Evolutionary conservation across 352 stramenopile species (phyloP).

Genomic region (Phytophthora multivora): DNA sequence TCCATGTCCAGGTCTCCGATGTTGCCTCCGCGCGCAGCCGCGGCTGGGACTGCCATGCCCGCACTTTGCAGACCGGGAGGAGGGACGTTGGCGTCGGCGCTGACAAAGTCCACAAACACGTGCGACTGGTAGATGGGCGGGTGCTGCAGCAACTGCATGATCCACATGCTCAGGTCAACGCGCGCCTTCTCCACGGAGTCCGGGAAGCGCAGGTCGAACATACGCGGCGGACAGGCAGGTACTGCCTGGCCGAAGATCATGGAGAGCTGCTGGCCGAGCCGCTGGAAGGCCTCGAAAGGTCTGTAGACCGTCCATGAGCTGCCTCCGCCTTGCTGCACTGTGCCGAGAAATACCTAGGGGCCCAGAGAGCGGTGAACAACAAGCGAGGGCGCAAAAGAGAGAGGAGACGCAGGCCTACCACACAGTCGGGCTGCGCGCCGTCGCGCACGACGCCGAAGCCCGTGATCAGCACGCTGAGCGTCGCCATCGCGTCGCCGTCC

Average conservation of each 20-base stretch:
- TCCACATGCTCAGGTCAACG: conserved; percentile 78
- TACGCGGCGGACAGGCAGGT: conserved; percentile 55
- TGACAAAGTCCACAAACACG: conserved; percentile 85
- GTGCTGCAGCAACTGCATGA: conserved; percentile 82
- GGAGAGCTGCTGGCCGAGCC: conserved; percentile 64
- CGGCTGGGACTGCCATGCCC: conserved; percentile 4
- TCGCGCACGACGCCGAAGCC: conserved; percentile 75
- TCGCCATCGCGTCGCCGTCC: conserved; percentile 42
- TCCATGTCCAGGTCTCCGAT: conserved; percentile 86
- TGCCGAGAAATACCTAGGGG: conserved; percentile 73
- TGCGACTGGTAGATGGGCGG: conserved; percentile 83
- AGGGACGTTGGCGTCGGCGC: conserved; percentile 74
- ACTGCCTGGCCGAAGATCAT: conserved; percentile 76
- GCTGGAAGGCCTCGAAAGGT: conserved; percentile 76
- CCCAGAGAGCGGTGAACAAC: conserved; percentile 11
- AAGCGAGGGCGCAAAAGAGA: not conserved
- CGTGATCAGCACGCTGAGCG: conserved; percentile 74
- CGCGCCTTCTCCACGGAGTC: conserved; percentile 77
- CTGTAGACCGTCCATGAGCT: conserved; percentile 81
- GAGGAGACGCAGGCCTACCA: conserved; percentile 37
- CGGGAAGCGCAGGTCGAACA: conserved; percentile 66
- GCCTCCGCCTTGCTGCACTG: conserved; percentile 69
- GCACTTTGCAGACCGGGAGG: conserved; percentile 51
- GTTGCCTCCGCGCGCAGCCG: conserved; percentile 35
- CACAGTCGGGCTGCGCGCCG: conserved; percentile 46